These are phyloP conservation scores for Rhododendron molle DNA, from an alignment of 148 eudicot genomes.

Conservation along the genomic window DNA sequence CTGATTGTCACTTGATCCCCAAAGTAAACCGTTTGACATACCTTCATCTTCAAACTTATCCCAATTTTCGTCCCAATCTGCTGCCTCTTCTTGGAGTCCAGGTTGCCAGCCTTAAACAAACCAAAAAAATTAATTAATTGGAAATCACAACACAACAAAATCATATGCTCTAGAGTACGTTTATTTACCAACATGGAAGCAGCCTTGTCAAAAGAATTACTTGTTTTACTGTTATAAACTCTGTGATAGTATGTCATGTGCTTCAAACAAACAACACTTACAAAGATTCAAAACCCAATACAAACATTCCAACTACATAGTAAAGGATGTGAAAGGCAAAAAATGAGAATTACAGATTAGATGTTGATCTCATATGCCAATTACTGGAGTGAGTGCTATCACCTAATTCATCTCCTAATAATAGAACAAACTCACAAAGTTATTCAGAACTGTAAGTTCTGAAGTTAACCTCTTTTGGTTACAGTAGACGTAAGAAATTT, in stretches of 20 bases:
- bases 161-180: not conserved
- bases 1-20: not conserved
- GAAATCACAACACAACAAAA: conserved; percentile 2
- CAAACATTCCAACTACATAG: not conserved
- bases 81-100: conserved; percentile 81
- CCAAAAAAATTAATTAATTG: not conserved
- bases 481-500: not conserved
- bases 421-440: not conserved
- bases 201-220: not conserved
- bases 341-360: not conserved
- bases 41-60: conserved; percentile 98
- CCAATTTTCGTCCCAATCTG: conserved; percentile 99
- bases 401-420: not conserved
- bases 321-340: conserved; percentile 1
- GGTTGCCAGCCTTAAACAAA: conserved; percentile 84
- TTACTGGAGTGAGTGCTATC: not conserved
- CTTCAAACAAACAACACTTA: not conserved
- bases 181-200: not conserved
- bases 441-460: not conserved
- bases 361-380: not conserved
- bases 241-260: not conserved
- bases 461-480: not conserved
- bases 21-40: conserved; percentile 14
- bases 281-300: not conserved
- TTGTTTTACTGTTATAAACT: not conserved